phyloP scores from a whole-genome alignment of 345 rosid species.

The Rhodamnia argentea region DNA sequence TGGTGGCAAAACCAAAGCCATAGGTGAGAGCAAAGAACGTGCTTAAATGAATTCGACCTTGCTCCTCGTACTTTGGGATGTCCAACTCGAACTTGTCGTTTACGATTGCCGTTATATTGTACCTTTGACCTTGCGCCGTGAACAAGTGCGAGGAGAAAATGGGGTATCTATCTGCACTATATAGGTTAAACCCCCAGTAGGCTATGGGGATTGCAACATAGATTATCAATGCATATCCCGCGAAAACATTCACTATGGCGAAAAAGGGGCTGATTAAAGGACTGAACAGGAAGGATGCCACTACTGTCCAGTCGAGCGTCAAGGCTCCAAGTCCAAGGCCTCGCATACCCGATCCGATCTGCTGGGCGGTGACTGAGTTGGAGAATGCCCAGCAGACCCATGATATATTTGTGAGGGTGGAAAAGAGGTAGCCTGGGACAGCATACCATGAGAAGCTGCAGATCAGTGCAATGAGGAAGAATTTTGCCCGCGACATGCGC shows the following conservation, averaged over 20 bases:
- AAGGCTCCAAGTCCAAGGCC: slow-evolving; percentile 80
- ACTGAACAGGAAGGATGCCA: slow-evolving; percentile 72
- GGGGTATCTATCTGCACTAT: slow-evolving; percentile 50
- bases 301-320: slow-evolving; percentile 69
- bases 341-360: slow-evolving; percentile 70
- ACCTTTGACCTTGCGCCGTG: slow-evolving; percentile 43
- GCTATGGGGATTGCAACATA: slow-evolving; percentile 53
- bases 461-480: slow-evolving; percentile 62
- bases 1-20: slow-evolving; percentile 83
- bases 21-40: slow-evolving; percentile 70
- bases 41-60: slow-evolving; percentile 75
- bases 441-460: slow-evolving; percentile 69
- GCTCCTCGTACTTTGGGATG: slow-evolving; percentile 33
- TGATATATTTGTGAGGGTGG: slow-evolving; percentile 74
- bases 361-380: slow-evolving; percentile 74
- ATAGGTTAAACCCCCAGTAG: slow-evolving; percentile 68
- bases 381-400: slow-evolving; percentile 91
- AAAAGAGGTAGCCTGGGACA: slow-evolving; percentile 75
- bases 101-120: slow-evolving; percentile 54
- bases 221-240: slow-evolving; percentile 49
- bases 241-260: slow-evolving; percentile 59
- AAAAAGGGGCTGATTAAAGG: slow-evolving; percentile 84
- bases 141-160: slow-evolving; percentile 76
- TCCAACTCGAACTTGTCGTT: slow-evolving; percentile 67
- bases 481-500: slow-evolving; percentile 65